phyloP scores from a whole-genome alignment of 2,329 filamentous ascomycete species.

The Cladorrhinum sp. region DNA sequence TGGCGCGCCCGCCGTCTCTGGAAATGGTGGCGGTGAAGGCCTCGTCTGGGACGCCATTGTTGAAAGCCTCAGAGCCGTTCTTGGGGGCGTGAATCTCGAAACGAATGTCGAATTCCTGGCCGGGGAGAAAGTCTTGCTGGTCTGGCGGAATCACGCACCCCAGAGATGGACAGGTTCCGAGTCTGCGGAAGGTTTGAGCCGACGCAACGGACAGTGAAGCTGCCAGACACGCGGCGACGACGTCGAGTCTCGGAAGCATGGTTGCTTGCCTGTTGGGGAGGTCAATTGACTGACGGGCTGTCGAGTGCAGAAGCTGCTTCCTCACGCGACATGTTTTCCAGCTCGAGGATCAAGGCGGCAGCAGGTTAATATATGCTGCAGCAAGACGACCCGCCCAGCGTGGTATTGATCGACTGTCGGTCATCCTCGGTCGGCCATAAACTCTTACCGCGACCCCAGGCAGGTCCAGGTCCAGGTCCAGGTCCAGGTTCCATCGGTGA shows the following conservation, averaged over 20 bases:
- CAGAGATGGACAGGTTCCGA: slow-evolving; percentile 57
- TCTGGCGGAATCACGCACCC: slow-evolving; percentile 61
- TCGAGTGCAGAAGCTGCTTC: slow-evolving; percentile 1
- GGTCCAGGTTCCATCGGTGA: neutral
- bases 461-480: too few species aligned
- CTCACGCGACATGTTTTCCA: slow-evolving; percentile 1
- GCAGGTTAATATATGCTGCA: slow-evolving; percentile 9
- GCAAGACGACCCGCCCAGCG: neutral
- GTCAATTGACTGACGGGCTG: neutral
- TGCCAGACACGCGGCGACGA: slow-evolving; percentile 30
- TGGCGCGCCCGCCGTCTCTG: slow-evolving; percentile 54
- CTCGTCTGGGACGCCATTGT: slow-evolving; percentile 65
- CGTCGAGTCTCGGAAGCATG: slow-evolving; percentile 25
- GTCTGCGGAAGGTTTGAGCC: slow-evolving; percentile 58
- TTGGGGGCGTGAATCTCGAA: slow-evolving; percentile 77
- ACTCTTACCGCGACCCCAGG: neutral
- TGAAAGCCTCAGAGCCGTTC: slow-evolving; percentile 77
- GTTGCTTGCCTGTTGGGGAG: neutral
- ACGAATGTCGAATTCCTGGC: slow-evolving; percentile 80
- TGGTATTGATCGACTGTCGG: neutral
- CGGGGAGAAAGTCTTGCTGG: slow-evolving; percentile 75
- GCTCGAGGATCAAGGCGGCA: neutral
- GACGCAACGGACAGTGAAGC: slow-evolving; percentile 41
- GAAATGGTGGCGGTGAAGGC: slow-evolving; percentile 72
- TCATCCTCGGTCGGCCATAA: neutral